These are phyloP conservation scores for Penicillium alfredii DNA, from an alignment of 495 filamentous ascomycete genomes.

Conservation along the genomic window DNA sequence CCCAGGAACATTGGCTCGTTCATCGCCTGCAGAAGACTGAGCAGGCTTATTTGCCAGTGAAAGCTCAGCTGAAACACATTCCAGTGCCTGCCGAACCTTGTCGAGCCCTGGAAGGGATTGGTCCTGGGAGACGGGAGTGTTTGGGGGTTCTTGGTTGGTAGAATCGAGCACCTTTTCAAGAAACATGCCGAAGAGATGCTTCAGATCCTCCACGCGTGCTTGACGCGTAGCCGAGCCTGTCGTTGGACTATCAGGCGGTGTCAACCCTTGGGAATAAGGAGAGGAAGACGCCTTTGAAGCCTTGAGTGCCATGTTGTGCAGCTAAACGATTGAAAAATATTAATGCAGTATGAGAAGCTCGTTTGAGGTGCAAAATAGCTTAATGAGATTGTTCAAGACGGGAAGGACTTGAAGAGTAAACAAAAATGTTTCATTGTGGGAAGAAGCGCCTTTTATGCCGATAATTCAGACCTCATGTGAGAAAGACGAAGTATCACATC, in stretches of 20 bases:
- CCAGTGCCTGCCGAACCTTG: constrained; percentile 7
- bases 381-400: no score
- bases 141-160: constrained; percentile 12
- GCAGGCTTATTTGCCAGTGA: background rate
- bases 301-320: background rate
- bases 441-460: no score
- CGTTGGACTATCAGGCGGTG: constrained; percentile 5
- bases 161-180: constrained; percentile 5
- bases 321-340: background rate
- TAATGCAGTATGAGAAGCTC: background rate
- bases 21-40: constrained; percentile 2
- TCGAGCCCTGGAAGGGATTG: constrained; percentile 6
- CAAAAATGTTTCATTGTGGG: no score
- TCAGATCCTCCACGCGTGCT: background rate
- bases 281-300: background rate
- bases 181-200: constrained; percentile 6
- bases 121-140: constrained; percentile 9
- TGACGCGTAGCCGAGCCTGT: background rate
- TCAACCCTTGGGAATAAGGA: constrained; percentile 3
- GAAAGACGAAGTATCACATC: no score
- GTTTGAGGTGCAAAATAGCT: no score
- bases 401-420: no score
- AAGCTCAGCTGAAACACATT: constrained; percentile 2
- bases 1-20: constrained; percentile 5
- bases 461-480: no score